phyloP scores from a whole-genome alignment of 306 rosid species.

The Argentina anserina region DNA sequence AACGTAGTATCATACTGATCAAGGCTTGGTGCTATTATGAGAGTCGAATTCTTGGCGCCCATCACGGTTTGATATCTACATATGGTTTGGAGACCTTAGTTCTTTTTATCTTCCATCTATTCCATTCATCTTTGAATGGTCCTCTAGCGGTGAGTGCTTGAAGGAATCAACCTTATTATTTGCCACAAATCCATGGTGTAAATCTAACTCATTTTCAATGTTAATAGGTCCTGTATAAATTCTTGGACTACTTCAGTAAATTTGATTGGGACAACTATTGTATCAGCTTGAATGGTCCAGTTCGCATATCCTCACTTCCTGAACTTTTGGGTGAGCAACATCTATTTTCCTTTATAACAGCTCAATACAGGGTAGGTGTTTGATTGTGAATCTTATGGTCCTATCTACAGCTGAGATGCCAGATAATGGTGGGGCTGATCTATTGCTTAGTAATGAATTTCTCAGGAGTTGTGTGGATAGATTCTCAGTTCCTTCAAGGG shows the following conservation, averaged over 20 bases:
- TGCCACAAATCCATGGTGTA: not conserved
- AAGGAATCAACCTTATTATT: not conserved
- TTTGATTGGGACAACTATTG: slow-evolving; percentile 96
- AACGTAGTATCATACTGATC: slow-evolving; percentile 77
- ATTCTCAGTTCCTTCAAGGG: slow-evolving; percentile 77
- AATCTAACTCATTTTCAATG: slow-evolving; percentile 8
- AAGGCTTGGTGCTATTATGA: slow-evolving; percentile 99
- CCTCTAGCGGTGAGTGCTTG: slow-evolving; percentile 82
- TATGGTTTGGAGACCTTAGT: slow-evolving; percentile 93
- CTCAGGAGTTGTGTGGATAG: slow-evolving; percentile 63
- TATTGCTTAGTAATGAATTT: slow-evolving; percentile 62
- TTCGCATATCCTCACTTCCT: slow-evolving; percentile 67
- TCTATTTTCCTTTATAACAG: slow-evolving; percentile 19
- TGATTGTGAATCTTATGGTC: not conserved
- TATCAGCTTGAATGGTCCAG: slow-evolving; percentile 89
- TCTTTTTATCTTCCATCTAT: slow-evolving; percentile 79
- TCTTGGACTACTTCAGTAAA: slow-evolving; percentile 89
- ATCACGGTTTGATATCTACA: slow-evolving; percentile 91
- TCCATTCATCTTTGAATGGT: slow-evolving; percentile 68
- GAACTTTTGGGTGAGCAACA: slow-evolving; percentile 57
- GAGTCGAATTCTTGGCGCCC: slow-evolving; percentile 92
- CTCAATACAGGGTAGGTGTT: slow-evolving; percentile 9
- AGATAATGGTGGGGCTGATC: slow-evolving; percentile 66
- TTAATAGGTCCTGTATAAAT: slow-evolving; percentile 74
- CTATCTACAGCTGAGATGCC: slow-evolving; percentile 59